phyloP scores from a whole-genome alignment of 2,329 filamentous ascomycete genomes.

The Exophiala phaeomuriformis region DNA sequence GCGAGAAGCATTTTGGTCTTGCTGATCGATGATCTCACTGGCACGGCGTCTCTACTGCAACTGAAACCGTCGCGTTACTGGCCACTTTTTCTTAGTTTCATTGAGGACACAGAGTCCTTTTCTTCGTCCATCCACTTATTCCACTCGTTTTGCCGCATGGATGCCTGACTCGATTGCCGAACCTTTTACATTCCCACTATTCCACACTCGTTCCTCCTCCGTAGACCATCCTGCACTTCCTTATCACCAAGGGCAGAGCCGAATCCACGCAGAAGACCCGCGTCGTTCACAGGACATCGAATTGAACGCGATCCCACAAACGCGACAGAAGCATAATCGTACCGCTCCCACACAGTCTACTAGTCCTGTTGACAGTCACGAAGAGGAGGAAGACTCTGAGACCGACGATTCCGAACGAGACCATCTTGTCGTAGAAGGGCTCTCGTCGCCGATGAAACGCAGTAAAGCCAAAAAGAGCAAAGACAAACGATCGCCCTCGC shows the following conservation, averaged over 20 bases:
- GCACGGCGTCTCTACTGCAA: neutral
- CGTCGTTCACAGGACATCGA: slow-evolving; percentile 13
- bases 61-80: neutral
- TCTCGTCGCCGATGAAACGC: slow-evolving; percentile 29
- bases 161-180: slow-evolving; percentile 28
- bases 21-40: slow-evolving; percentile 1
- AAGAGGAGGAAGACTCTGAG: slow-evolving; percentile 15
- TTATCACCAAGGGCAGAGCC: slow-evolving; percentile 13
- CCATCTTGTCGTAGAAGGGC: slow-evolving; percentile 14
- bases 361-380: neutral
- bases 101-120: slow-evolving; percentile 26
- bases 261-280: neutral
- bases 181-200: slow-evolving; percentile 22
- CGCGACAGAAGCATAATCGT: neutral
- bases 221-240: slow-evolving; percentile 17
- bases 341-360: neutral
- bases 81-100: slow-evolving; percentile 9
- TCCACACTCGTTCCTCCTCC: slow-evolving; percentile 16
- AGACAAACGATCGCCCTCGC: slow-evolving; percentile 19
- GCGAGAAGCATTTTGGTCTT: neutral
- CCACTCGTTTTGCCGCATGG: slow-evolving; percentile 22
- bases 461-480: slow-evolving; percentile 25
- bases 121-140: slow-evolving; percentile 13
- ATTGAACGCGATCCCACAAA: slow-evolving; percentile 7
- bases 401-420: slow-evolving; percentile 20